Percentiles rank a stretch among this genome's conserved stretches.
phyloP scores from a whole-genome alignment of 1,284 basidiomycete species.

The Puccinia coronata region DNA sequence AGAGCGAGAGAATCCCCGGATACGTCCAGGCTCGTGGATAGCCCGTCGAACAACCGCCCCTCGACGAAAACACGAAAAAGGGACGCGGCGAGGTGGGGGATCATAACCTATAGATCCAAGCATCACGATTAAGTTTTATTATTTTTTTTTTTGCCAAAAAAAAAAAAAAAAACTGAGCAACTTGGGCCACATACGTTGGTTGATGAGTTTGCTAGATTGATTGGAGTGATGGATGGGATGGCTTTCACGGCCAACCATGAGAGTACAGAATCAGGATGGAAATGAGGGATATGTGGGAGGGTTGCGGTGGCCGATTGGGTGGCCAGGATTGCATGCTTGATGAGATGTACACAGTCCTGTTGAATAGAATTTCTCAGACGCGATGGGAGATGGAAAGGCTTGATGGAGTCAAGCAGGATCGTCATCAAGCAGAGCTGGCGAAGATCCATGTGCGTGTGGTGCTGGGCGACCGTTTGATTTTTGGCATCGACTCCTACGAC shows the following conservation, averaged over 20 bases:
- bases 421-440: constrained; percentile 16
- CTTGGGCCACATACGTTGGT: not conserved
- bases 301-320: too few relatives aligned
- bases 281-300: not conserved
- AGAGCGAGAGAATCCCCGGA: not conserved
- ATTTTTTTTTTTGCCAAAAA: too few relatives aligned
- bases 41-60: not conserved
- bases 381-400: not conserved
- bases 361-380: not conserved
- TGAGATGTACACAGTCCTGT: constrained; percentile 1
- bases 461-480: not conserved
- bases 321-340: not conserved
- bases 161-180: too few relatives aligned
- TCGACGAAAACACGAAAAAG: constrained; percentile 5
- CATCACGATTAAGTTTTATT: too few relatives aligned
- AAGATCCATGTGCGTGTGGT: not conserved
- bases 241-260: constrained; percentile 25
- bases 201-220: not conserved
- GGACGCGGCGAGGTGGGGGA: not conserved
- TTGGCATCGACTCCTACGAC: not conserved
- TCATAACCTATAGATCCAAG: not conserved
- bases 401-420: not conserved
- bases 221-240: constrained; percentile 7
- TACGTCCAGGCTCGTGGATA: constrained; percentile 14
- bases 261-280: not conserved